These are phyloP conservation scores for Talaromyces islandicus DNA, from an alignment of 2,329 filamentous ascomycete species.

Conservation along the genomic window DNA sequence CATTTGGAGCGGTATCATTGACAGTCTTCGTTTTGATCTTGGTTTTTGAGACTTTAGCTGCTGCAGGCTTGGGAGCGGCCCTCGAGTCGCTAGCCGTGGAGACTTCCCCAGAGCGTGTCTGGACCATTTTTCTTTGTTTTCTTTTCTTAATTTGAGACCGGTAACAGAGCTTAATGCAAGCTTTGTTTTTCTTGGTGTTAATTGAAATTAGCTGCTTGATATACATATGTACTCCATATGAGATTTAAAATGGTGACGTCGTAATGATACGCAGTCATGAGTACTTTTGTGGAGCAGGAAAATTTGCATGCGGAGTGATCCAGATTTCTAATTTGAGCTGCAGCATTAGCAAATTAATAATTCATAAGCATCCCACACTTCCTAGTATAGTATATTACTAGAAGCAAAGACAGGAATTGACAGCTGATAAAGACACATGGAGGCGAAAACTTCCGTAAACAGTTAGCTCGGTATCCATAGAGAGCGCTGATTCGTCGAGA, in stretches of 20 bases:
- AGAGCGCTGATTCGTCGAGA: background rate
- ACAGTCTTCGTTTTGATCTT: background rate
- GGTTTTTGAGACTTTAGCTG: background rate
- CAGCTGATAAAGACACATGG: background rate
- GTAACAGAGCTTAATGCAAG: background rate
- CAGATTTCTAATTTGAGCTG: background rate
- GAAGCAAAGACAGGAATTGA: background rate
- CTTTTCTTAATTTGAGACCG: background rate
- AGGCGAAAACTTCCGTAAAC: background rate
- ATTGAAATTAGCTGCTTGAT: background rate
- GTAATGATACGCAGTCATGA: background rate
- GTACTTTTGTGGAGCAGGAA: background rate
- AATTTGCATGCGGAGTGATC: background rate
- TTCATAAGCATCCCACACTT: no score
- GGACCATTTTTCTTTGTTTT: slow-evolving; percentile 1
- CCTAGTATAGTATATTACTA: background rate
- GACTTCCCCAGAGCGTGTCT: slow-evolving; percentile 5
- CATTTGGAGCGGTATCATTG: background rate
- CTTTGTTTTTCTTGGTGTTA: no score
- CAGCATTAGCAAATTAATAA: background rate
- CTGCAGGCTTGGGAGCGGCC: background rate
- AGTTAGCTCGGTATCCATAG: background rate
- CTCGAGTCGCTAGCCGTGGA: slow-evolving; percentile 2
- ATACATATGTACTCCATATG: background rate
- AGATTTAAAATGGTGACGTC: background rate